phyloP scores from a whole-genome alignment of 148 eudicot genomes.

The Rhododendron williamsianum region DNA sequence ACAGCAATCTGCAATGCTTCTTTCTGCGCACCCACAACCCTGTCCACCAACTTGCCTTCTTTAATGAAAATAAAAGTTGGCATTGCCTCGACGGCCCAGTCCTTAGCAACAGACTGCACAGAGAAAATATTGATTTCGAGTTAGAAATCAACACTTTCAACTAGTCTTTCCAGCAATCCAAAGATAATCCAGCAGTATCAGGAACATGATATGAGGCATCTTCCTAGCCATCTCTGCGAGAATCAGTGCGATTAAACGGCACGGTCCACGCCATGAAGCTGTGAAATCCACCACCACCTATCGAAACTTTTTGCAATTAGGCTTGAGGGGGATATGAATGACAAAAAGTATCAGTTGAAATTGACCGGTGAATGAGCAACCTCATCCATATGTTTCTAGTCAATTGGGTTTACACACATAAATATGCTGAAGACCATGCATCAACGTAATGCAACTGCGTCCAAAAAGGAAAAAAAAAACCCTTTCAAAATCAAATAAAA shows the following conservation, averaged over 20 bases:
- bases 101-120: slow-evolving; percentile 50
- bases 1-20: slow-evolving; percentile 32
- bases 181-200: not conserved
- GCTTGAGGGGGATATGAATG: no score
- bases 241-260: slow-evolving; percentile 56
- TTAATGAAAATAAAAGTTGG: slow-evolving; percentile 73
- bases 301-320: not conserved
- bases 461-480: no score
- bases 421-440: no score
- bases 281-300: slow-evolving; percentile 79
- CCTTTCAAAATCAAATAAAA: not conserved
- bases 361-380: not conserved
- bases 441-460: no score
- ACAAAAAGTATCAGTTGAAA: not conserved
- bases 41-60: slow-evolving; percentile 46
- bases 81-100: slow-evolving; percentile 52
- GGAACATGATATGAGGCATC: slow-evolving; percentile 42
- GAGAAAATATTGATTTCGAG: not conserved
- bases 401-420: no score
- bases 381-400: not conserved
- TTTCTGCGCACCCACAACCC: slow-evolving; percentile 66
- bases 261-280: slow-evolving; percentile 74
- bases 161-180: not conserved
- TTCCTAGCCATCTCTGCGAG: slow-evolving; percentile 58
- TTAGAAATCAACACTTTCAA: not conserved